A percentile compares a stretch with the other conserved stretches of the same genome.
These are phyloP conservation scores for Cyclospora cayetanensis DNA, from an alignment of 169 alveolate genomes.

Conservation along the genomic window DNA sequence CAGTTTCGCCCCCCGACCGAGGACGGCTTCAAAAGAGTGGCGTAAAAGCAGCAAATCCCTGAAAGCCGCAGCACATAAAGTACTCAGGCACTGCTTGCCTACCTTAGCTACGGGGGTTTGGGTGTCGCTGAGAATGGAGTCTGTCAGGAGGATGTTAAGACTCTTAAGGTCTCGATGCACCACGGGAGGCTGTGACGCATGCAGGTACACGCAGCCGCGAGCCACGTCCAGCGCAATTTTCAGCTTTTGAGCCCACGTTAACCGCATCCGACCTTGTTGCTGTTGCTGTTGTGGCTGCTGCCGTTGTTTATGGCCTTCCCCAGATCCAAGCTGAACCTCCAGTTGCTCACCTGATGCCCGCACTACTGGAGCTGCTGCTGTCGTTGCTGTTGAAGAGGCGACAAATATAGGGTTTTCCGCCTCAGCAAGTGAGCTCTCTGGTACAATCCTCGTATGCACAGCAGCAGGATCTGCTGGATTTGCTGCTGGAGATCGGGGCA, in stretches of 20 bases:
- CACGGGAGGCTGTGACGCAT: conserved; percentile 85
- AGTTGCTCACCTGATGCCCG: not conserved
- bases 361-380: not conserved
- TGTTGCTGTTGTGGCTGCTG: conserved; percentile 9
- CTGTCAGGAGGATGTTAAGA: conserved; percentile 83
- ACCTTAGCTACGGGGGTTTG: conserved; percentile 71
- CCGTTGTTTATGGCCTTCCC: not conserved
- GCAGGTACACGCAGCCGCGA: conserved; percentile 91
- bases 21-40: not conserved
- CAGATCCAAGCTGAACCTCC: not conserved
- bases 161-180: conserved; percentile 93
- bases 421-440: not conserved
- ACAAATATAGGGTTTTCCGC: not conserved
- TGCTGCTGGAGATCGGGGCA: not conserved
- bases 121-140: conserved; percentile 71
- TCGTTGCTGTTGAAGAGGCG: not conserved
- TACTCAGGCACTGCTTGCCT: not conserved
- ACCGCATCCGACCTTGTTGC: conserved; percentile 81
- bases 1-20: not conserved
- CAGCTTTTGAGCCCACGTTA: conserved; percentile 84
- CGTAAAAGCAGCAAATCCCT: not conserved
- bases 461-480: conserved; percentile 3
- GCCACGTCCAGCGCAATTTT: conserved; percentile 87
- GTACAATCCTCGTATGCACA: too few relatives aligned
- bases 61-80: not conserved